Conservation (phyloP, 148 eudicot genomes). For the Fagopyrum homotropicum region DNA sequence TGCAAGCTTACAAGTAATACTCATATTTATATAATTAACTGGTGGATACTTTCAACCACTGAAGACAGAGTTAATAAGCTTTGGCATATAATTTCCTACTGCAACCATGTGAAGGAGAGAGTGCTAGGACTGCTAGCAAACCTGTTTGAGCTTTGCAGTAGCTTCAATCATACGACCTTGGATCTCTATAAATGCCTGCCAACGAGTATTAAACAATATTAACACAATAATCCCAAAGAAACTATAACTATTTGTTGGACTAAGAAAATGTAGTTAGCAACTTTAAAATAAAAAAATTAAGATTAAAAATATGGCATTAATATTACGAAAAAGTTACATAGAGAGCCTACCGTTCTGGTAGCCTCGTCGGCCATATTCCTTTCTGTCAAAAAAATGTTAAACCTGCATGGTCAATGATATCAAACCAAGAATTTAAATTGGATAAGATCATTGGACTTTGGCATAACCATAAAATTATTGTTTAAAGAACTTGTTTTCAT, state of each 20-base stretch:
- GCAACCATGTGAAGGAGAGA: neutral
- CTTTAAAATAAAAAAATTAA: neutral
- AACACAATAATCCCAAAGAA: neutral
- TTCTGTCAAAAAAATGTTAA: neutral
- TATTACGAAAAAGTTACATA: neutral
- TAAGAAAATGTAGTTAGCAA: neutral
- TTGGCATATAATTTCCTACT: neutral
- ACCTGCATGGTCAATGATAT: neutral
- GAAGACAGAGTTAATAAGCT: neutral
- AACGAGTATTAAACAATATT: neutral
- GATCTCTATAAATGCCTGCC: constrained; percentile 15
- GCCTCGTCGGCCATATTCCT: constrained; percentile 17
- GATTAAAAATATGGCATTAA: neutral
- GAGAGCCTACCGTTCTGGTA: constrained; percentile 10
- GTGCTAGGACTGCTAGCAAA: neutral
- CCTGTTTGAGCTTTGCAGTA: constrained; percentile 17
- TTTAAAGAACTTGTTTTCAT: too few relatives aligned
- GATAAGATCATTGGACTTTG: too few relatives aligned
- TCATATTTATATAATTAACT: neutral
- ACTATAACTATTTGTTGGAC: neutral
- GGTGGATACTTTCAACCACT: neutral
- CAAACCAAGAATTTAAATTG: too few relatives aligned
- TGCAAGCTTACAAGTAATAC: neutral
- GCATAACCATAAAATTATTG: too few relatives aligned
- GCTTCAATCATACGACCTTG: constrained; percentile 18